These are phyloP conservation scores for Chytriomyces sp. DNA, from an alignment of 192 early-diverging fungal species.

Conservation along the genomic window DNA sequence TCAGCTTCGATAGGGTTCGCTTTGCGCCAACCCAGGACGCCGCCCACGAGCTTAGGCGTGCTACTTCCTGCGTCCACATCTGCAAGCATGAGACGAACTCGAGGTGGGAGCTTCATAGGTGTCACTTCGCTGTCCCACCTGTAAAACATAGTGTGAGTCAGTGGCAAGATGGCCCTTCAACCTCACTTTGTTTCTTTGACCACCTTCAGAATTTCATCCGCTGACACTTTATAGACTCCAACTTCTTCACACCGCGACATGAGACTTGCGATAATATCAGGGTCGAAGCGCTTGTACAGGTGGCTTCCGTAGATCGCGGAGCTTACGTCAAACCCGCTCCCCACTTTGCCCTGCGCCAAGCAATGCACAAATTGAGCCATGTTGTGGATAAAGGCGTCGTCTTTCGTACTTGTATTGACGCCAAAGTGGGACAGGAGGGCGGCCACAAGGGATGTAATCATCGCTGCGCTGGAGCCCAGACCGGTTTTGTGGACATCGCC, in stretches of 20 bases:
- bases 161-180: background rate
- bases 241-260: constrained; percentile 13
- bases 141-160: background rate
- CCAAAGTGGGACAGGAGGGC: constrained; percentile 77
- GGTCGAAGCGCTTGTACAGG: constrained; percentile 80
- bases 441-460: constrained; percentile 89
- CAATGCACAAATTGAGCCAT: constrained; percentile 91
- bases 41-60: constrained; percentile 89
- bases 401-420: constrained; percentile 24
- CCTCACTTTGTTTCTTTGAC: background rate
- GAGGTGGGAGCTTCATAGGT: constrained; percentile 69
- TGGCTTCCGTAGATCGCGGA: constrained; percentile 92
- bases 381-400: constrained; percentile 74
- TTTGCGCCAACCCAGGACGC: constrained; percentile 85
- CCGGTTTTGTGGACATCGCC: constrained; percentile 91
- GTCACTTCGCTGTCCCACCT: constrained; percentile 66
- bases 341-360: constrained; percentile 97
- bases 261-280: constrained; percentile 47
- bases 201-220: constrained; percentile 19
- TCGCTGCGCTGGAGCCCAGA: constrained; percentile 93
- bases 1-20: constrained; percentile 60
- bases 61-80: constrained; percentile 93
- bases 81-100: constrained; percentile 77
- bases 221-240: background rate
- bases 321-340: constrained; percentile 94